These are phyloP conservation scores for Serendipita sp. DNA, from an alignment of 768 basidiomycete species.

Conservation along the genomic window DNA sequence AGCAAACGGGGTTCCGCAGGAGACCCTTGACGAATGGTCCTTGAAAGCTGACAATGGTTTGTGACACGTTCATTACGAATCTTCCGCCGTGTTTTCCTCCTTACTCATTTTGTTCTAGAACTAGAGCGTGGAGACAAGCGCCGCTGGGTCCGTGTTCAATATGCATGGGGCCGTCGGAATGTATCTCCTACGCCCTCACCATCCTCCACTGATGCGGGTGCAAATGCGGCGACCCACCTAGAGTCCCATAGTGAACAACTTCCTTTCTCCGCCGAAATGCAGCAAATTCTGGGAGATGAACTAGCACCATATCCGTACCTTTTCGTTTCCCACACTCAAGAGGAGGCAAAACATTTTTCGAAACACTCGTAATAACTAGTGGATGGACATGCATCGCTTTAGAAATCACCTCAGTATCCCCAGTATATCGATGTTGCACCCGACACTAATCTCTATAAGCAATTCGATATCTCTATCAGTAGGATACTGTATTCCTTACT, in stretches of 20 bases:
- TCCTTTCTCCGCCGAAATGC: not conserved
- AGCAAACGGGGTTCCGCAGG: not conserved
- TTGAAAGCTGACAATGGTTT: not conserved
- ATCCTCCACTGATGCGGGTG: not conserved
- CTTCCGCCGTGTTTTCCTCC: not conserved
- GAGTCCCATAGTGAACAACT: not conserved
- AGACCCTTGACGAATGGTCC: not conserved
- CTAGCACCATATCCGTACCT: not conserved
- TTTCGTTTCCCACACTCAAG: not conserved
- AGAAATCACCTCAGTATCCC: too few species aligned
- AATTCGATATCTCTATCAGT: too few species aligned
- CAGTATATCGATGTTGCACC: too few species aligned
- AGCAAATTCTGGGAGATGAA: not conserved
- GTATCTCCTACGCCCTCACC: not conserved
- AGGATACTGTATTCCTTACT: too few species aligned
- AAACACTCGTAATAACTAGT: too few species aligned
- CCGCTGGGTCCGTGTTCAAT: not conserved
- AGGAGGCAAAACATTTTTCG: too few species aligned
- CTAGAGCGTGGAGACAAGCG: not conserved
- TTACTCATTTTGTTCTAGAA: not conserved
- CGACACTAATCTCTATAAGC: too few species aligned
- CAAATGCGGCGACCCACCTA: not conserved
- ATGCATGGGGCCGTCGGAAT: not conserved
- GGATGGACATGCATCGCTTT: too few species aligned
- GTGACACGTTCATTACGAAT: not conserved